Conservation (phyloP, 208 protist species). For the Trypanosoma boissoni region DNA sequence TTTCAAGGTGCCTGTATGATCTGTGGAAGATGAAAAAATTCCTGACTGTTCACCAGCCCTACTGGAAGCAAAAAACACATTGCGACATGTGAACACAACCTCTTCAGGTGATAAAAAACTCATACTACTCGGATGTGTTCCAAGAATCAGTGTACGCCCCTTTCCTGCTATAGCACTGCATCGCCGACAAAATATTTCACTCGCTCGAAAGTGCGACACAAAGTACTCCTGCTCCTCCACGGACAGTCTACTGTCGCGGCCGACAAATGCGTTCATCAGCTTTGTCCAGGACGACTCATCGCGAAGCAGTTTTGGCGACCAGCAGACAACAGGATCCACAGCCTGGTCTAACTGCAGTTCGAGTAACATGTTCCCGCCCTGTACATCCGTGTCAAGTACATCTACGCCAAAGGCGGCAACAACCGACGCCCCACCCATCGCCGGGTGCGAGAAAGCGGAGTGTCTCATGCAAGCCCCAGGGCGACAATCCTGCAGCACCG, state of each 20-base stretch:
- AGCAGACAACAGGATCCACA: constrained; percentile 23
- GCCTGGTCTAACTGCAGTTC: constrained; percentile 42
- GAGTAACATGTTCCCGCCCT: constrained; percentile 64
- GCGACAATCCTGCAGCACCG: too few species aligned
- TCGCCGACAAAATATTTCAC: constrained; percentile 58
- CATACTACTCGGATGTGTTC: constrained; percentile 48
- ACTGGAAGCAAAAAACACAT: constrained; percentile 25
- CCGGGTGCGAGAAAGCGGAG: too few species aligned
- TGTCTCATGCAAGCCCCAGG: too few species aligned
- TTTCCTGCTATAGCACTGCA: constrained; percentile 56
- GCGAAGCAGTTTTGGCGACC: constrained; percentile 27
- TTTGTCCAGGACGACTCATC: constrained; percentile 36
- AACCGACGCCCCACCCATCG: too few species aligned
- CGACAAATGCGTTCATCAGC: constrained; percentile 61
- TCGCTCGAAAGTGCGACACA: constrained; percentile 48
- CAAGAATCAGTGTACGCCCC: constrained; percentile 61
- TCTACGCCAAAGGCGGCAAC: constrained; percentile 55
- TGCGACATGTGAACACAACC: constrained; percentile 33
- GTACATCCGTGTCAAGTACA: constrained; percentile 74
- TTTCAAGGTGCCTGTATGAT: too few species aligned
- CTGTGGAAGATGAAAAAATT: too few species aligned
- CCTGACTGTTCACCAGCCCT: too few species aligned
- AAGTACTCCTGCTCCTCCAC: constrained; percentile 34
- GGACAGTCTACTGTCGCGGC: constrained; percentile 45
- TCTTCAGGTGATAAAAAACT: constrained; percentile 51